These are phyloP conservation scores for Erysimum cheiri DNA, from an alignment of 441 rosid species.

Conservation along the genomic window DNA sequence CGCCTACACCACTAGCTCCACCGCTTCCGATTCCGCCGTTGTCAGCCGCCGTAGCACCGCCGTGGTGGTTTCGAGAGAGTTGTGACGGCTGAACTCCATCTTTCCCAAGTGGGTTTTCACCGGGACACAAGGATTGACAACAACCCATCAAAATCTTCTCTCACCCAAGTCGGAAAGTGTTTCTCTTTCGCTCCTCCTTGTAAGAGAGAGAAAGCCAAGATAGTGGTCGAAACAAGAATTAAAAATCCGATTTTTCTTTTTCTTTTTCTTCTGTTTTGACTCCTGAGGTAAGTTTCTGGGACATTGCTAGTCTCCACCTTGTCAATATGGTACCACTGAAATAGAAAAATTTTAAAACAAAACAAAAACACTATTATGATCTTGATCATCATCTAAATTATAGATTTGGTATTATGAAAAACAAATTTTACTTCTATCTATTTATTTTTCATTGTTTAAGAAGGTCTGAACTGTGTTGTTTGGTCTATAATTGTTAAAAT, in stretches of 20 bases:
- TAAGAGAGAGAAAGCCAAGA: slow-evolving; percentile 33
- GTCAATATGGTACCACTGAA: slow-evolving; percentile 35
- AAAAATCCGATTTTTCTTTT: slow-evolving; percentile 24
- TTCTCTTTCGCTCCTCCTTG: slow-evolving; percentile 38
- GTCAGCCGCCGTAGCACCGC: slow-evolving; percentile 29
- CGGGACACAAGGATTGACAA: slow-evolving; percentile 43
- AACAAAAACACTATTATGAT: not conserved
- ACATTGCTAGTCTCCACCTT: slow-evolving; percentile 41
- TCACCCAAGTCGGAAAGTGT: slow-evolving; percentile 40
- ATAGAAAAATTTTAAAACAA: not conserved
- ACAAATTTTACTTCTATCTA: not conserved
- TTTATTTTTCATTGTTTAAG: not conserved
- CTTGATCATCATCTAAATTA: not conserved
- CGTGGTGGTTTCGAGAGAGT: slow-evolving; percentile 27
- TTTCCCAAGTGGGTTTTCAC: slow-evolving; percentile 33
- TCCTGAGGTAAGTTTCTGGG: slow-evolving; percentile 40
- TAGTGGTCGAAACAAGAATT: slow-evolving; percentile 23
- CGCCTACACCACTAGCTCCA: slow-evolving; percentile 36
- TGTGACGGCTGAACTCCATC: slow-evolving; percentile 33
- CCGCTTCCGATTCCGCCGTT: slow-evolving; percentile 42
- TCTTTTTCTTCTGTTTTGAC: slow-evolving; percentile 32
- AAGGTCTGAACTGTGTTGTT: not conserved
- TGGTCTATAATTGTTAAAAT: slow-evolving; percentile 5
- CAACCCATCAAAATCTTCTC: slow-evolving; percentile 42
- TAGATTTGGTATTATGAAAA: not conserved